Percentiles rank a stretch among this genome's conserved stretches.
Evolutionary conservation across 140 eudicot species (phyloP).

Genomic region (Anethum foeniculum): DNA sequence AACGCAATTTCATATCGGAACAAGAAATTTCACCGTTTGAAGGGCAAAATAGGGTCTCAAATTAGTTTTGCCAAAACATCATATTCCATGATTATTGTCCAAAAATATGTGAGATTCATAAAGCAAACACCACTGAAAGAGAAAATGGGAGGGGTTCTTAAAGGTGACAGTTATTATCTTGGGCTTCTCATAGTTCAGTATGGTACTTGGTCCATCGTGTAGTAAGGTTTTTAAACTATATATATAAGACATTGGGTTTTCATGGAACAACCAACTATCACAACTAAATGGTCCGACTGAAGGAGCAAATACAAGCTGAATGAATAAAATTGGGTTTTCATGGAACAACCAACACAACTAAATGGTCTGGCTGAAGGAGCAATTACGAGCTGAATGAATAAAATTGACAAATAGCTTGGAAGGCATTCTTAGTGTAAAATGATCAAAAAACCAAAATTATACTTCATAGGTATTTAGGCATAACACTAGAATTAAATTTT

Average conservation of each 20-base stretch:
- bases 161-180: too few relatives aligned
- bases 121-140: neutral
- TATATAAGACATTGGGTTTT: neutral
- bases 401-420: neutral
- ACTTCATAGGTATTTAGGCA: neutral
- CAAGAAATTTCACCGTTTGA: neutral
- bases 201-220: neutral
- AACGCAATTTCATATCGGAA: neutral
- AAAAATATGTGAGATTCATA: neutral
- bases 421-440: neutral
- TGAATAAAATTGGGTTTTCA: neutral
- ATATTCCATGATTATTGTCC: neutral
- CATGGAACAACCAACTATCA: neutral
- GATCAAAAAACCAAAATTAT: neutral
- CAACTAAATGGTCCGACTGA: too few relatives aligned
- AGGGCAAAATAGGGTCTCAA: neutral
- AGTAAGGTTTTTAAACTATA: too few relatives aligned
- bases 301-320: too few relatives aligned
- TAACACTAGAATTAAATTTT: neutral
- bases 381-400: neutral
- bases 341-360: neutral
- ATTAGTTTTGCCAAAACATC: neutral
- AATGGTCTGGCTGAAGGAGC: neutral
- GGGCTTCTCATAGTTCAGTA: neutral
- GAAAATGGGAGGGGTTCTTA: neutral